Base-by-base conservation (phyloP, 1,284 basidiomycete species). In the Fomitopsis palustris region DNA sequence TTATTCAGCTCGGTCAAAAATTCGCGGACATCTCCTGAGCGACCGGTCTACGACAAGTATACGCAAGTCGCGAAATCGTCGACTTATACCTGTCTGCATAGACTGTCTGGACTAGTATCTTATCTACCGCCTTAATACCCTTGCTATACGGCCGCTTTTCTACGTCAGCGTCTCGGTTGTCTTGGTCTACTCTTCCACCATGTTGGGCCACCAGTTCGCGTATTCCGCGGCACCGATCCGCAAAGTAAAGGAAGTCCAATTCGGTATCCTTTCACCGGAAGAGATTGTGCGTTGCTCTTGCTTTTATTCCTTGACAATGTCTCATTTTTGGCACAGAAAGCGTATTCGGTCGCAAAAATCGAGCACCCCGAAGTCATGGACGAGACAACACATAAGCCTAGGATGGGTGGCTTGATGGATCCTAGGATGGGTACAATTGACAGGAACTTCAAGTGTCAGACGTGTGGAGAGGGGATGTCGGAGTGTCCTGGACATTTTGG, bases 381-480 rank as follows among this genome's bases (percentile, higher is more conserved):
- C 72, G 97, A 99, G 75, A 79, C 86, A 35, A 92, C 88, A 1
- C 90, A 87, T 72, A 92, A 88, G 74, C 92, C 90, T 55, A 96
- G 95, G 79, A 82, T 87, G 59, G 95, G 93, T 61, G 97, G 97
- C 62, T 82, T 99, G 68, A 97, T 97, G 86, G 97, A 99, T 78
- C 95, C 96, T 56, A 88, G 95, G 61, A 94, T 99, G 88, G 97
- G 97, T 53, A 99, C 93, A 52, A 98, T 98, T 74, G 96, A 99
- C 80, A 86, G 97, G 65, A 98, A 98, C 77, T 98, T 97, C 81
- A 99, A 99, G 81, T 99, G 97, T 74, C 95, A 98, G 79, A 99
- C 97, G 27, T 99, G 97, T 77, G 95, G 95, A 70, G 95, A 98
- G 83, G 96, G 96, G 53, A 97, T 96, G 94, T 89, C 93, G 33